Conservation (phyloP, 164 flowering plant genomes). For the Stephania yunnanensis region DNA sequence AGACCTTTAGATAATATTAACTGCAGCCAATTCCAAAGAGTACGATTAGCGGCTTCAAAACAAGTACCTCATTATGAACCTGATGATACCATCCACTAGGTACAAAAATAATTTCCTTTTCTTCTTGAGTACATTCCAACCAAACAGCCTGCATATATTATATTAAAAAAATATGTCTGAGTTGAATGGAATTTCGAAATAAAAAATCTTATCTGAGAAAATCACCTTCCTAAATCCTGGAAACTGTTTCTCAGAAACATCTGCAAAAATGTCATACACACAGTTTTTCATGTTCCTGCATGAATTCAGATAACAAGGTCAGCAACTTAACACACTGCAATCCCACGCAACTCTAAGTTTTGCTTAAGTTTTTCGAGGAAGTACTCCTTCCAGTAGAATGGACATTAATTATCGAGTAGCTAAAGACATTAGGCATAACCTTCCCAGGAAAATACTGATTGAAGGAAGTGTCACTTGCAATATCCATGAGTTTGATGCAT, state of each 20-base stretch:
- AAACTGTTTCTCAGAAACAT: conserved; percentile 51
- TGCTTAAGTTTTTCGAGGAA: background rate
- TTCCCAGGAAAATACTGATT: too few species aligned
- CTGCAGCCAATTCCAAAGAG: background rate
- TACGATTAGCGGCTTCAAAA: background rate
- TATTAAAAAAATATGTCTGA: background rate
- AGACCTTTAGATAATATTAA: too few species aligned
- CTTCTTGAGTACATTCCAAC: conserved; percentile 79
- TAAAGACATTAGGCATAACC: background rate
- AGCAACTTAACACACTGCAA: background rate
- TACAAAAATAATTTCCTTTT: conserved; percentile 80
- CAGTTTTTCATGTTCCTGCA: conserved; percentile 70
- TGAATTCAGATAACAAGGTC: background rate
- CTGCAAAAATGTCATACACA: conserved; percentile 74
- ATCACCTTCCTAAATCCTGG: conserved; percentile 78
- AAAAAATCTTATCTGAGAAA: background rate
- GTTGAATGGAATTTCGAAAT: background rate
- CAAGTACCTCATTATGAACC: conserved; percentile 80
- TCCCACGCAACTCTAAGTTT: background rate
- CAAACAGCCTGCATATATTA: conserved; percentile 55
- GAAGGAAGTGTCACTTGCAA: too few species aligned
- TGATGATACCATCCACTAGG: conserved; percentile 99
- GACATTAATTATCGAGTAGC: background rate
- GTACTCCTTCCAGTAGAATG: background rate
- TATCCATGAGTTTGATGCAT: too few species aligned